Conservation (phyloP, 2,329 filamentous ascomycete genomes). For the Mycosphaerella sp. region DNA sequence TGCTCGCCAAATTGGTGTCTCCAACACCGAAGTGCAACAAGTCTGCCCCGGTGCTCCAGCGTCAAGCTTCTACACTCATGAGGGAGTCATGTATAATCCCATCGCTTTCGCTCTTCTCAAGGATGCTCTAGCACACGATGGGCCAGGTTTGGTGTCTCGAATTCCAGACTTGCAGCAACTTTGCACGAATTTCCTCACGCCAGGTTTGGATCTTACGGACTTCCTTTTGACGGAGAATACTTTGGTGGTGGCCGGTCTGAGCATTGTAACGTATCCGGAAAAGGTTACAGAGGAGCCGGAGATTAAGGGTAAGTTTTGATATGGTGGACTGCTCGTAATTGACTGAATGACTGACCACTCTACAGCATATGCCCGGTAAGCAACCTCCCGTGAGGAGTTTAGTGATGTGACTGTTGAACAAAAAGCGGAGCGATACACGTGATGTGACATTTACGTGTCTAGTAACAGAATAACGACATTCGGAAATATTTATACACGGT, state of each 20-base stretch:
- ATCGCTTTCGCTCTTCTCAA: slow-evolving; percentile 42
- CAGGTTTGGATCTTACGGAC: slow-evolving; percentile 41
- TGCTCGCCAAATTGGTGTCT: slow-evolving; percentile 42
- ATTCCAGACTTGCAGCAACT: slow-evolving; percentile 36
- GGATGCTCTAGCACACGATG: slow-evolving; percentile 46
- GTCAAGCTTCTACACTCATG: slow-evolving; percentile 47
- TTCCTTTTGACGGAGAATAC: slow-evolving; percentile 43
- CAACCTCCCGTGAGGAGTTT: too few relatives aligned
- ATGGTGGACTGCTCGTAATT: neutral
- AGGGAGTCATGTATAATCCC: slow-evolving; percentile 47
- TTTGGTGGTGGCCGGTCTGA: slow-evolving; percentile 37
- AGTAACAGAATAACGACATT: too few relatives aligned
- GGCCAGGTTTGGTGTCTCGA: slow-evolving; percentile 39
- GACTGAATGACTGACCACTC: neutral
- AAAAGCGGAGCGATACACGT: too few relatives aligned
- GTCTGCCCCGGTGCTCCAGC: slow-evolving; percentile 38
- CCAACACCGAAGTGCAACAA: slow-evolving; percentile 46
- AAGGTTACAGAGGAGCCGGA: slow-evolving; percentile 39
- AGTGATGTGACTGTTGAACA: too few relatives aligned
- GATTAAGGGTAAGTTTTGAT: slow-evolving; percentile 30
- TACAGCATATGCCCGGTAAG: neutral
- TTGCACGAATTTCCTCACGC: slow-evolving; percentile 38
- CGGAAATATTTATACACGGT: too few relatives aligned
- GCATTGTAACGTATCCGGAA: slow-evolving; percentile 33
- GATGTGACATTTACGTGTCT: too few relatives aligned